A percentile compares a stretch with the other conserved stretches of the same genome.
Conservation (phyloP, 768 basidiomycete genomes). For the Suillus luteus region DNA sequence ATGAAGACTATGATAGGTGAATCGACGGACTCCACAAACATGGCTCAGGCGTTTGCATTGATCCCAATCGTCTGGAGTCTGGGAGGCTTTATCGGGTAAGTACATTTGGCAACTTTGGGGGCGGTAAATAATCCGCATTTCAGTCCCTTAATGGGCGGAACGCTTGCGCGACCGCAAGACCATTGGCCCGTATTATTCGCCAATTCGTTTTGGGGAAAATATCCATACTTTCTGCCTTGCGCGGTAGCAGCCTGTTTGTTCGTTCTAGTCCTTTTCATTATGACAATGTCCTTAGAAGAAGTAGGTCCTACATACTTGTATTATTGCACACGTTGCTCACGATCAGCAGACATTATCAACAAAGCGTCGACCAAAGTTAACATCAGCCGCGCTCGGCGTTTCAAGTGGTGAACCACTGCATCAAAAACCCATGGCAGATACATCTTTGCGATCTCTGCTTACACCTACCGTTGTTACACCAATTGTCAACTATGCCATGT, state of each 20-base stretch:
- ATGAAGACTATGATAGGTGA: conserved; percentile 75
- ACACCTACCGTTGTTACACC: conserved; percentile 41
- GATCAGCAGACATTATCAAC: conserved; percentile 1
- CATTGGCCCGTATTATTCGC: conserved; percentile 51
- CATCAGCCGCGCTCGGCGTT: not conserved
- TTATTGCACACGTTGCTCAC: too few species aligned
- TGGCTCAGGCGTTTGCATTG: conserved; percentile 37
- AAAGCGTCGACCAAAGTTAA: not conserved
- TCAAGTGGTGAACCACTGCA: not conserved
- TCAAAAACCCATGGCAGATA: conserved; percentile 24
- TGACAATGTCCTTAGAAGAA: conserved; percentile 31
- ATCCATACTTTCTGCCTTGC: conserved; percentile 43
- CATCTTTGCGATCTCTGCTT: conserved; percentile 32
- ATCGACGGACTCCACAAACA: conserved; percentile 44
- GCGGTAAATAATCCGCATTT: conserved; percentile 34
- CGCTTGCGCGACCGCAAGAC: conserved; percentile 55
- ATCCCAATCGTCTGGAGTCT: conserved; percentile 31
- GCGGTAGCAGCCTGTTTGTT: conserved; percentile 22
- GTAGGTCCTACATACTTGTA: conserved; percentile 19
- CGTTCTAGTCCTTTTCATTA: conserved; percentile 17
- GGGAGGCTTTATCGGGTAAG: conserved; percentile 39
- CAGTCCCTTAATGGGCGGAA: conserved; percentile 62
- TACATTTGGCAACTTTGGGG: not conserved
- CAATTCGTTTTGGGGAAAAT: conserved; percentile 36
- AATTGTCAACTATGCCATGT: conserved; percentile 42